Base-by-base conservation (phyloP, 1,284 basidiomycete genomes). In the Cryptococcus deneoformans region DNA sequence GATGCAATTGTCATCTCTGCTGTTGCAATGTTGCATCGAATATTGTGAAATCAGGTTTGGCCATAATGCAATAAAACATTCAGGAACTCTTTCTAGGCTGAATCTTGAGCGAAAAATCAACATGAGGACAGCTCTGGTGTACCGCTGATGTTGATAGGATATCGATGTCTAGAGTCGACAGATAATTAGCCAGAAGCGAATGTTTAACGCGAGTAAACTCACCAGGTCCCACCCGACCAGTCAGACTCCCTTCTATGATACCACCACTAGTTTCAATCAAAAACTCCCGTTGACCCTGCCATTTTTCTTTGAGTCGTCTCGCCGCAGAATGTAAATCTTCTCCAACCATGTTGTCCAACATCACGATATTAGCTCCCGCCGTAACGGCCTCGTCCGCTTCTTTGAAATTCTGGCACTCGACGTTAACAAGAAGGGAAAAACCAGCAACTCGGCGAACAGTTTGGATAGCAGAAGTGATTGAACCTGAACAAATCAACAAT, bases 311-410 rank as follows among this genome's bases (percentile, higher is more conserved):
- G 68, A 97, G 77, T 40, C 81, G 81, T 53, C 80, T 82, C 5
- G 91, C 89, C 6, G 88, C 86, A 37, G 76, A 79, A 7, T 85
- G 82, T 46, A 97, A 80, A 65, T 87, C 83, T 3, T 81, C 79
- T 5, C 91, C 92, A 65, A 89, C 87, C 50, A 97, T 89, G 73
- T 97, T 97, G 73, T 99, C 96, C 20, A 99, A 85, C 95, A 99
- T 99, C 72, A 99, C 83, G 51, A 99, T 88, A 78, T 99, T 94
- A 35, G 94, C 95, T 3, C 95, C 95, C 1, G 95, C 94, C 42
- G 87, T 86, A 70, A 99, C 93, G 10, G 95, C 95, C 79, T 99
- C 92, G 65, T 93, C 86, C 6, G 94, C 95, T 78, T 98, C 94
- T 14, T 82, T 86, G 76, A 92, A 87, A 20, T 87, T 86, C 57